Percentiles rank a stretch among this genome's conserved stretches.
Evolutionary conservation across 148 eudicot genomes (phyloP).

Genomic region (Oxyria digyna): DNA sequence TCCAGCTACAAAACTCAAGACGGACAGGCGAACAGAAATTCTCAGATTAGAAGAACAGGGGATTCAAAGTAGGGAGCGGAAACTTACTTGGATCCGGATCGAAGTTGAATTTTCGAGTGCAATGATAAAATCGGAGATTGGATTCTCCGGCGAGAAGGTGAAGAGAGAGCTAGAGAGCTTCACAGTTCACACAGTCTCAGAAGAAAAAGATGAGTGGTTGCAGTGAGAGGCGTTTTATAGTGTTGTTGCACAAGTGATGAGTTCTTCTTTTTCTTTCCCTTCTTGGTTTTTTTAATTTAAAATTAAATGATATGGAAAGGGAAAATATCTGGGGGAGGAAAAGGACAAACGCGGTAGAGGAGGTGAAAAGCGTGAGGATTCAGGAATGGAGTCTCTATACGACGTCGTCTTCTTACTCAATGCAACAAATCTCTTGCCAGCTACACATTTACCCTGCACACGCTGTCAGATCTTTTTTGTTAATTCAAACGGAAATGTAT

Average conservation of each 20-base stretch:
- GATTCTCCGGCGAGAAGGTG: not conserved
- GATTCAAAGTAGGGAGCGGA: slow-evolving; percentile 3
- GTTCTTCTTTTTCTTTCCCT: not conserved
- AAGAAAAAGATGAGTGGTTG: not conserved
- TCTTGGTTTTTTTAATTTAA: not conserved
- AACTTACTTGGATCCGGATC: not conserved
- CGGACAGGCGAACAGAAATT: not conserved
- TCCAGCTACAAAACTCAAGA: not conserved
- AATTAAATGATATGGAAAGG: not conserved
- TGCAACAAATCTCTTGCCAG: not conserved
- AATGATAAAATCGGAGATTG: not conserved
- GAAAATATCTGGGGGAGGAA: not conserved
- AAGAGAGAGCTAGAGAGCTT: not conserved
- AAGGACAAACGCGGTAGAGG: not conserved
- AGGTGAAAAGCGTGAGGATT: not conserved
- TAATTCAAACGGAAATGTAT: not conserved
- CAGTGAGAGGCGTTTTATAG: slow-evolving; percentile 3
- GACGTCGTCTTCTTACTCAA: not conserved
- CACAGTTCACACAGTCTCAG: not conserved
- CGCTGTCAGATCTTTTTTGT: not conserved
- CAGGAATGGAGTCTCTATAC: not conserved
- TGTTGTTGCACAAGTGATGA: not conserved
- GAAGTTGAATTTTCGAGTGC: not conserved
- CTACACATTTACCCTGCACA: not conserved
- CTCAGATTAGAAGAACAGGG: not conserved